These are phyloP conservation scores for Klebsormidium nitens DNA, from an alignment of 139 green algal genomes.

Conservation along the genomic window DNA sequence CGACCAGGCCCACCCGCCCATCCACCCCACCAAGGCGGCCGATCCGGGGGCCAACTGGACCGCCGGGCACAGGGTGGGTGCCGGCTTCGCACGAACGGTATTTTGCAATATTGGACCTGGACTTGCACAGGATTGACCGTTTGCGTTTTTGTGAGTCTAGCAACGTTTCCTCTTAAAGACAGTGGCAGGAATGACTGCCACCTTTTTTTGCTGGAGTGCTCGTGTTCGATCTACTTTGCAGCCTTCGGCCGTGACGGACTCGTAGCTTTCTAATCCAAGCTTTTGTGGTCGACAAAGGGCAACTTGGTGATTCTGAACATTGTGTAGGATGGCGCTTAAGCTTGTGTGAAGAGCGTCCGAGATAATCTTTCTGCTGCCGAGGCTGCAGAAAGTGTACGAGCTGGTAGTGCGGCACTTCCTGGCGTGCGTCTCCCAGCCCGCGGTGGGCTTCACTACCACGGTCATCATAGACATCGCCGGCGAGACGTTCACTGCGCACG, in stretches of 20 bases:
- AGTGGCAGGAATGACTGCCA: background rate
- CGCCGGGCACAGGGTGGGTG: constrained; percentile 44
- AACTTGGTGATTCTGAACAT: too few relatives aligned
- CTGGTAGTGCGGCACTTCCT: constrained; percentile 93
- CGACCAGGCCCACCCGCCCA: constrained; percentile 84
- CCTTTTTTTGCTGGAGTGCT: background rate
- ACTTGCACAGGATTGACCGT: too few relatives aligned
- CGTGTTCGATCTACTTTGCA: background rate
- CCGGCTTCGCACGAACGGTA: too few relatives aligned
- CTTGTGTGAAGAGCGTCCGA: too few relatives aligned
- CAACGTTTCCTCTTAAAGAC: background rate
- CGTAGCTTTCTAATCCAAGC: too few relatives aligned
- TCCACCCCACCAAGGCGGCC: constrained; percentile 76
- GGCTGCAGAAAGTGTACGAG: constrained; percentile 80
- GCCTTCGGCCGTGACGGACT: too few relatives aligned
- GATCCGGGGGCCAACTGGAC: constrained; percentile 39
- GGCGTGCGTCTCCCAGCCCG: constrained; percentile 80
- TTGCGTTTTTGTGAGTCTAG: too few relatives aligned
- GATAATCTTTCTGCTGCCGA: background rate
- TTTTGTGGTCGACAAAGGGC: too few relatives aligned
- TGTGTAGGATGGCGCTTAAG: too few relatives aligned
- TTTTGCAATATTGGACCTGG: too few relatives aligned
- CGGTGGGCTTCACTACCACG: constrained; percentile 78
- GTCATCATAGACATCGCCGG: constrained; percentile 65
- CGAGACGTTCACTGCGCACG: constrained; percentile 62